These are phyloP conservation scores for Serpula lacrymans DNA, from an alignment of 768 basidiomycete species.

Conservation along the genomic window DNA sequence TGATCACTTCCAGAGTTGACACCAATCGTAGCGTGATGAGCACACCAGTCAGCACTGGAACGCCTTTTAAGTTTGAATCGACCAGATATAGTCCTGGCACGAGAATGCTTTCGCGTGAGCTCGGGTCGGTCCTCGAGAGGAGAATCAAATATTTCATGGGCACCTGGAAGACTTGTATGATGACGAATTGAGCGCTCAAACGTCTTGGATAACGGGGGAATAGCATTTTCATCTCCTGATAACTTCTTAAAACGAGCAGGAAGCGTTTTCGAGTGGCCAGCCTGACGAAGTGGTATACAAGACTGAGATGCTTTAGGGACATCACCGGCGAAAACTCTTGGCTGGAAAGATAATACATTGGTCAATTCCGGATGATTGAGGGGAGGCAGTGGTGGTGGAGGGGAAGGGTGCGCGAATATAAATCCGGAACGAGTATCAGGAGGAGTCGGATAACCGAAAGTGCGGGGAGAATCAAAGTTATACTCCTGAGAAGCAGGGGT, in stretches of 20 bases:
- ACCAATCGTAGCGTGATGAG: slow-evolving; percentile 41
- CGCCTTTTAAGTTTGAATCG: slow-evolving; percentile 39
- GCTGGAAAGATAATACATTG: slow-evolving; percentile 16
- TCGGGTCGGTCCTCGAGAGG: slow-evolving; percentile 7
- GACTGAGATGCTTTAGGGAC: slow-evolving; percentile 7
- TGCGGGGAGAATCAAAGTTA: slow-evolving; percentile 35
- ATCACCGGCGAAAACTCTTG: slow-evolving; percentile 9
- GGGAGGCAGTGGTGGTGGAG: slow-evolving; percentile 53
- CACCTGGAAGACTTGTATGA: slow-evolving; percentile 23
- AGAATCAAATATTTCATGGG: slow-evolving; percentile 20
- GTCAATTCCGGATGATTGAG: slow-evolving; percentile 40
- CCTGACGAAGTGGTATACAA: too few species aligned
- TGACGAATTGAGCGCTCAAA: slow-evolving; percentile 25
- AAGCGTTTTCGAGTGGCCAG: slow-evolving; percentile 22
- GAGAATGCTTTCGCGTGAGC: slow-evolving; percentile 10
- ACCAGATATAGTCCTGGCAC: slow-evolving; percentile 30
- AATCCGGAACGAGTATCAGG: slow-evolving; percentile 15
- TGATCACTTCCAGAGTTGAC: slow-evolving; percentile 27
- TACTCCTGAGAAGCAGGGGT: slow-evolving; percentile 23
- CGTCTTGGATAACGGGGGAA: slow-evolving; percentile 20
- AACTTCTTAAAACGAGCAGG: slow-evolving; percentile 14
- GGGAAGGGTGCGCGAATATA: slow-evolving; percentile 27
- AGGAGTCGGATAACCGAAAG: slow-evolving; percentile 39
- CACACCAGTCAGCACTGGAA: slow-evolving; percentile 56
- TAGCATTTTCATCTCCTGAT: slow-evolving; percentile 13